phyloP scores from a whole-genome alignment of 148 eudicot genomes.

The Persicaria maculosa region DNA sequence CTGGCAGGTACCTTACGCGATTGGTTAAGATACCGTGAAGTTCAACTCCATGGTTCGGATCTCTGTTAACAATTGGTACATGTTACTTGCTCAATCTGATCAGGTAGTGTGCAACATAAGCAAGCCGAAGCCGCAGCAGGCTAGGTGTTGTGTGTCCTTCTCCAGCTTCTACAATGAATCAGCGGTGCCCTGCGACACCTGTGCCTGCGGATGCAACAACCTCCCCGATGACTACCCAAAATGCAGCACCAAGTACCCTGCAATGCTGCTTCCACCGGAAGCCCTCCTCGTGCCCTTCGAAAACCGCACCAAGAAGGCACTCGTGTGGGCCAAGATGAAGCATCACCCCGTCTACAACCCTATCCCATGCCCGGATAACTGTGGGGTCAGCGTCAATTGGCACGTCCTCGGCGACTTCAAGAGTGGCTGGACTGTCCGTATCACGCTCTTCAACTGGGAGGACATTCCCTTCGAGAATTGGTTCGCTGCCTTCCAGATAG shows the following conservation, averaged over 20 bases:
- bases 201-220: conserved; percentile 59
- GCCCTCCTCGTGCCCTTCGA: conserved; percentile 51
- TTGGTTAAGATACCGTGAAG: no score
- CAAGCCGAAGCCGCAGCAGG: conserved; percentile 42
- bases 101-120: conserved; percentile 67
- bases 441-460: conserved; percentile 62
- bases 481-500: conserved; percentile 43
- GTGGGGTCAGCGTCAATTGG: conserved; percentile 66
- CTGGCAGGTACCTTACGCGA: conserved; percentile 72
- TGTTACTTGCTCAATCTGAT: not conserved
- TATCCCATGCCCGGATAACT: conserved; percentile 55
- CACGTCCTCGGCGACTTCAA: conserved; percentile 38
- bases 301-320: conserved; percentile 35
- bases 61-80: no score
- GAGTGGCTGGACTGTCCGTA: conserved; percentile 51
- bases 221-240: conserved; percentile 14
- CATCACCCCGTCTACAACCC: conserved; percentile 29
- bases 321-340: conserved; percentile 43
- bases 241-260: conserved; percentile 32
- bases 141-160: conserved; percentile 64
- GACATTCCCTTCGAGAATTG: conserved; percentile 39
- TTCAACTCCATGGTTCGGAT: no score
- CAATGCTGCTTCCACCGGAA: conserved; percentile 48
- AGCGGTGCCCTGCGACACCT: conserved; percentile 46
- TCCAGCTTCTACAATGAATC: conserved; percentile 66